These are phyloP conservation scores for Allium cepa DNA, from an alignment of 106 monocot species.

Conservation along the genomic window DNA sequence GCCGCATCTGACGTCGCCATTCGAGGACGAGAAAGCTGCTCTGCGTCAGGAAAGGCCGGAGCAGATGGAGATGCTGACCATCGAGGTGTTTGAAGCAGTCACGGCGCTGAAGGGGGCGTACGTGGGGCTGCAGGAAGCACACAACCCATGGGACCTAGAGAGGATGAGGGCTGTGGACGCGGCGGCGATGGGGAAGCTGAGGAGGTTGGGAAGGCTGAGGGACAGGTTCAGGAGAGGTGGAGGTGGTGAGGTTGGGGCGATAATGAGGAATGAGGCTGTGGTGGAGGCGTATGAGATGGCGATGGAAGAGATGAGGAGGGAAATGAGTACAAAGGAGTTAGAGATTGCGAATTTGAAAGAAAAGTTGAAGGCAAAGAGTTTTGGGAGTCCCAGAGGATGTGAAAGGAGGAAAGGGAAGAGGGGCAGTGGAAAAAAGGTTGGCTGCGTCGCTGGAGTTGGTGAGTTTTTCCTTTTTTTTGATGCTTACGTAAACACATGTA, in stretches of 20 bases:
- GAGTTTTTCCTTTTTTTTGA: conserved; percentile 7
- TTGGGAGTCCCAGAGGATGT: conserved; percentile 9
- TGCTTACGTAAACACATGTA: no score
- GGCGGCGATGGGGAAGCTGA: conserved; percentile 63
- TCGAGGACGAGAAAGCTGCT: conserved; percentile 1
- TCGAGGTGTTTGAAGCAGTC: conserved; percentile 69
- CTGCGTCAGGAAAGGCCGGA: conserved; percentile 11
- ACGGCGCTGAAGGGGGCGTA: conserved; percentile 69
- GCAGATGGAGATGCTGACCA: conserved; percentile 45
- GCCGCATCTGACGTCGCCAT: conserved; percentile 4
- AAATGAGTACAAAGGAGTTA: conserved; percentile 58
- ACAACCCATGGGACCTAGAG: conserved; percentile 84
- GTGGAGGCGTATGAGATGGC: conserved; percentile 87
- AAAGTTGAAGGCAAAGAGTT: conserved; percentile 22
- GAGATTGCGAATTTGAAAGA: conserved; percentile 58
- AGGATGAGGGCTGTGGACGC: conserved; percentile 66
- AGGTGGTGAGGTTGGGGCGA: not conserved
- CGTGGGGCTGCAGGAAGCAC: conserved; percentile 62
- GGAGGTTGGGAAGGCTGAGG: conserved; percentile 51
- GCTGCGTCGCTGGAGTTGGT: conserved; percentile 22
- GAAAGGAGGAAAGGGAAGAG: conserved; percentile 10
- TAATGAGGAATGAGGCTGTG: conserved; percentile 29
- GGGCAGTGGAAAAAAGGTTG: conserved; percentile 23
- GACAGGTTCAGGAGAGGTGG: conserved; percentile 50
- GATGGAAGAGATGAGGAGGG: conserved; percentile 57